A percentile compares a stretch with the other conserved stretches of the same genome.
Conservation (phyloP, 805 yeast species). For the Pichia occidentalis region DNA sequence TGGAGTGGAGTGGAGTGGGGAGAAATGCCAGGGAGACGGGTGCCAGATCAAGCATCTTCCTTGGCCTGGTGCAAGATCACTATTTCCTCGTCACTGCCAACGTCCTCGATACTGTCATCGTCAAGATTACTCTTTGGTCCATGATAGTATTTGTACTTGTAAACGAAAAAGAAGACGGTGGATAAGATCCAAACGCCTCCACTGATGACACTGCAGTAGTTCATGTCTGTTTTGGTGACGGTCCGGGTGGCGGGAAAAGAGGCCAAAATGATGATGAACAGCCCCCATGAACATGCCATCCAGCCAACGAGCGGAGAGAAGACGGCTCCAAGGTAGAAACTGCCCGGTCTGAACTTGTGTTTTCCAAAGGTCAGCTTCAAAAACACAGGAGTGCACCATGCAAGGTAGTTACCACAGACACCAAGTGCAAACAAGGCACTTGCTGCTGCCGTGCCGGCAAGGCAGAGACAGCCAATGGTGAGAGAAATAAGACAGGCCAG, state of each 20-base stretch:
- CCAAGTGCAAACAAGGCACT: conserved; percentile 57
- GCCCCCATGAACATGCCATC: conserved; percentile 40
- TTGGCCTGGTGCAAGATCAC: not conserved
- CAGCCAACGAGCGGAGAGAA: conserved; percentile 39
- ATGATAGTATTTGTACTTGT: conserved; percentile 20
- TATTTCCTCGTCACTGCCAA: conserved; percentile 9
- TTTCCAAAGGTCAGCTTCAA: conserved; percentile 42
- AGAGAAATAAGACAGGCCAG: conserved; percentile 42
- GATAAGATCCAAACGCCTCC: conserved; percentile 26
- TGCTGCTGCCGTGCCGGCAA: conserved; percentile 52
- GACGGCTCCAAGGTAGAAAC: conserved; percentile 50
- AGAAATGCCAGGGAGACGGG: too few relatives aligned
- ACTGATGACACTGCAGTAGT: conserved; percentile 31
- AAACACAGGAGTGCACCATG: conserved; percentile 54
- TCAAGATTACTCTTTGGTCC: conserved; percentile 23
- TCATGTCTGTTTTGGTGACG: conserved; percentile 33
- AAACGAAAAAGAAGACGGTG: conserved; percentile 17
- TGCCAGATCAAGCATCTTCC: too few relatives aligned
- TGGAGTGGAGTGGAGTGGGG: too few relatives aligned
- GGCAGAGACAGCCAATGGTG: conserved; percentile 45
- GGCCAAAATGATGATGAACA: conserved; percentile 44
- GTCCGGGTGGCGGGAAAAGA: conserved; percentile 47
- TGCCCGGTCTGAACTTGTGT: conserved; percentile 53
- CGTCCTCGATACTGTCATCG: conserved; percentile 9
- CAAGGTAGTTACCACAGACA: conserved; percentile 50